These are phyloP conservation scores for Strobilomyces confusus DNA, from an alignment of 768 basidiomycete genomes.

Conservation along the genomic window DNA sequence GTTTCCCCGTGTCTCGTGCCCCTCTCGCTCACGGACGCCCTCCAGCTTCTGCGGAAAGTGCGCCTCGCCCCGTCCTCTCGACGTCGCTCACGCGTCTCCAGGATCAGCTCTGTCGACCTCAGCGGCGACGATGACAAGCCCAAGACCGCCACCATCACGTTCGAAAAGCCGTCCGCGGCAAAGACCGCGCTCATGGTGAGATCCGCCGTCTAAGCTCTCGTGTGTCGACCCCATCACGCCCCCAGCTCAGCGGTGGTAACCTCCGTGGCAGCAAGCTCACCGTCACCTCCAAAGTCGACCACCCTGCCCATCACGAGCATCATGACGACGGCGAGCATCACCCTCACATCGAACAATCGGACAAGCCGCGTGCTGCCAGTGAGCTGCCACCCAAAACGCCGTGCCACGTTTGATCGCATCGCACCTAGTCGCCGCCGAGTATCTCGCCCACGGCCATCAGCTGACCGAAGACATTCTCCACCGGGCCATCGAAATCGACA, in stretches of 20 bases:
- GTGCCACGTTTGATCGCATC: neutral
- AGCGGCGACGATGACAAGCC: constrained; percentile 38
- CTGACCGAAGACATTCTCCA: constrained; percentile 77
- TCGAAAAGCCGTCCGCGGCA: constrained; percentile 80
- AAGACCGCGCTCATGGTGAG: constrained; percentile 81
- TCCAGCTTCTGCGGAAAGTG: constrained; percentile 85
- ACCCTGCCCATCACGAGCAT: constrained; percentile 50
- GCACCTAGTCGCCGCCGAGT: constrained; percentile 79
- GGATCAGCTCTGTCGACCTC: constrained; percentile 65
- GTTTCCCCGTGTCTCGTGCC: constrained; percentile 16
- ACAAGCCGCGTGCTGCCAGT: constrained; percentile 91
- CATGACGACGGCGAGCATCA: constrained; percentile 38
- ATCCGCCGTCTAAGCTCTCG: neutral
- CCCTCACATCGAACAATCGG: constrained; percentile 64
- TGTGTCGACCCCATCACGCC: neutral
- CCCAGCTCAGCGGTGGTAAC: constrained; percentile 66
- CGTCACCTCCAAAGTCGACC: constrained; percentile 67
- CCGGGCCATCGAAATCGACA: constrained; percentile 76
- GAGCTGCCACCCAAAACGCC: constrained; percentile 20
- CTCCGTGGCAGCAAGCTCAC: constrained; percentile 68
- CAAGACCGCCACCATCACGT: constrained; percentile 65
- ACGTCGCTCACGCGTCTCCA: constrained; percentile 22
- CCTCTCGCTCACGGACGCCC: neutral
- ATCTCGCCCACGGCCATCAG: constrained; percentile 84
- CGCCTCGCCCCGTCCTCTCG: constrained; percentile 15